Conservation (phyloP, 2,329 filamentous ascomycete genomes). For the Diplodia seriata region DNA sequence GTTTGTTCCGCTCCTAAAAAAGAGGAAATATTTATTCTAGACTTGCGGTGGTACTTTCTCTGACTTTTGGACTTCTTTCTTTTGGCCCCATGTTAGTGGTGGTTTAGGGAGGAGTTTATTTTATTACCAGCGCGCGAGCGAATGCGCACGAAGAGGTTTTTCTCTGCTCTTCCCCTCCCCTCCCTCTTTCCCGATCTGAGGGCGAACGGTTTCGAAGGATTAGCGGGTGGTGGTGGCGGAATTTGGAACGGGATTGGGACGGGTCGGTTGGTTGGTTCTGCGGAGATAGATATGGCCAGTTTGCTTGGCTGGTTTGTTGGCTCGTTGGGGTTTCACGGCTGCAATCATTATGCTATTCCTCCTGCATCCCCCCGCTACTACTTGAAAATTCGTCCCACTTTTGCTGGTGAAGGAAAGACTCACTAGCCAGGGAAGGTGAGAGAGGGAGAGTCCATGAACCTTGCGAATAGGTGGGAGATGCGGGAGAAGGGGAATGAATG, state of each 20-base stretch:
- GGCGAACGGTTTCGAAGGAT: too few relatives aligned
- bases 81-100: not conserved
- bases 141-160: too few relatives aligned
- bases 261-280: not conserved
- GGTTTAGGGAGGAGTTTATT: not conserved
- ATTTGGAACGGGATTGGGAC: too few relatives aligned
- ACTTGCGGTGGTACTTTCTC: not conserved
- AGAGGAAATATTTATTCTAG: too few relatives aligned
- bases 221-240: too few relatives aligned
- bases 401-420: not conserved
- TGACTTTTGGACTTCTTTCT: not conserved
- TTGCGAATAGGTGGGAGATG: too few relatives aligned
- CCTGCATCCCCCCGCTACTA: not conserved
- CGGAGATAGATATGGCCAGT: not conserved
- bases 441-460: too few relatives aligned
- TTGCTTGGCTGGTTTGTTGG: not conserved
- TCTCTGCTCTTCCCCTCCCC: too few relatives aligned
- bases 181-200: too few relatives aligned
- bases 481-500: too few relatives aligned
- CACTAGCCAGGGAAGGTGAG: not conserved
- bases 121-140: not conserved
- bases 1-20: constrained; percentile 22
- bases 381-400: not conserved
- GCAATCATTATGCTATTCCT: not conserved
- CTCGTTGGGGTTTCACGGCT: not conserved